phyloP scores from a whole-genome alignment of 1,139 yeast species.

The Debaryomyces robertsiae region DNA sequence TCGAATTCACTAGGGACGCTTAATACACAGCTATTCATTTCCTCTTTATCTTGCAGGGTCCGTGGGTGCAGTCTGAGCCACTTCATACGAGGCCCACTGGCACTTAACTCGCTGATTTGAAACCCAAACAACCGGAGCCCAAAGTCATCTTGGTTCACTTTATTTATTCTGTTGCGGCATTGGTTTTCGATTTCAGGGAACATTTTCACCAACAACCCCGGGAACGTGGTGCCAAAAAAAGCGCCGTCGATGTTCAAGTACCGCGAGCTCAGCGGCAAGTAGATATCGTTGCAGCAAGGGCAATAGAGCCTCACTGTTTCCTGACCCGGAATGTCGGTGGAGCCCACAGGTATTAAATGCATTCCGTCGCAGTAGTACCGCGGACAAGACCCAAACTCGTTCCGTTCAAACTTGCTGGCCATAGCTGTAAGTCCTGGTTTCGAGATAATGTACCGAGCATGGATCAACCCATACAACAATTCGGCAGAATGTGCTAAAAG shows the following conservation, averaged over 20 bases:
- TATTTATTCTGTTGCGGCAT: constrained; percentile 51
- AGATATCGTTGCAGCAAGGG: constrained; percentile 91
- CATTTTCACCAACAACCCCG: constrained; percentile 87
- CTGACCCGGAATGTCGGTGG: constrained; percentile 86
- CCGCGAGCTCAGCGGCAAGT: constrained; percentile 82
- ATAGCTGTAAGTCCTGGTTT: constrained; percentile 89
- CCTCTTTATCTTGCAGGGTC: constrained; percentile 57
- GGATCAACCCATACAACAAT: constrained; percentile 87
- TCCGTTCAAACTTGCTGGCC: constrained; percentile 93
- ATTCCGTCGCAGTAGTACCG: constrained; percentile 90
- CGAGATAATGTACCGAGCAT: constrained; percentile 86
- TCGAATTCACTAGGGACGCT: constrained; percentile 50
- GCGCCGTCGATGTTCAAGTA: constrained; percentile 93
- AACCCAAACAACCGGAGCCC: constrained; percentile 88
- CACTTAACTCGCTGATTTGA: constrained; percentile 70
- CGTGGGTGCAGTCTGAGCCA: constrained; percentile 86
- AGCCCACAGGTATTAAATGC: constrained; percentile 89
- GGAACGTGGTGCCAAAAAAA: constrained; percentile 93
- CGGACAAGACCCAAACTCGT: constrained; percentile 91
- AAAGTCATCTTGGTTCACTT: constrained; percentile 55
- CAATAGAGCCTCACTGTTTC: constrained; percentile 92
- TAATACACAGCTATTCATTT: constrained; percentile 64
- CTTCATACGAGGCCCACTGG: constrained; percentile 89
- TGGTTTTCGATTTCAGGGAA: constrained; percentile 75
- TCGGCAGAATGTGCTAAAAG: constrained; percentile 89